Conservation (phyloP, 495 filamentous ascomycete genomes). For the Xylaria venustula region DNA sequence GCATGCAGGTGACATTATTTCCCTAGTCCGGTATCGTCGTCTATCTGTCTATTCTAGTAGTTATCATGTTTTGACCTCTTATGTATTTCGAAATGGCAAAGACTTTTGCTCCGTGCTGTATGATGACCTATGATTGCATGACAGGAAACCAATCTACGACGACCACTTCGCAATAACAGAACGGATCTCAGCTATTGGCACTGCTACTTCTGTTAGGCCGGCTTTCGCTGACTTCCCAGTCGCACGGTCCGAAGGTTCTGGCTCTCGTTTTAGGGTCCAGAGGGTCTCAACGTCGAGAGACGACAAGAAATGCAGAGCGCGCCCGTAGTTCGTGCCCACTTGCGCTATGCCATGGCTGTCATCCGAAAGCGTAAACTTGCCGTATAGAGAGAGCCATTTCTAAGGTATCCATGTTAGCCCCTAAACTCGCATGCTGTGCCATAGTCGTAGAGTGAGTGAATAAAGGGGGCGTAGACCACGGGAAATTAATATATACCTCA, state of each 20-base stretch:
- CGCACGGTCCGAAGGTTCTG: constrained; percentile 1
- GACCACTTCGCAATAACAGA: constrained; percentile 23
- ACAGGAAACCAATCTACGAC: too few species aligned
- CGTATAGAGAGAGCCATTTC: constrained; percentile 56
- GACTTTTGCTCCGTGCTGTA: neutral
- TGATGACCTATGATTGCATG: neutral
- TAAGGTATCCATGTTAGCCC: neutral
- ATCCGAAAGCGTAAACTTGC: constrained; percentile 82
- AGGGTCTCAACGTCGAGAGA: constrained; percentile 47
- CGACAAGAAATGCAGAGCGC: constrained; percentile 56
- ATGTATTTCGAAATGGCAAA: neutral
- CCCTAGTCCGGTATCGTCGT: neutral
- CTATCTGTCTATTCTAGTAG: neutral
- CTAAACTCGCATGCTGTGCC: neutral
- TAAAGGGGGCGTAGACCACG: neutral
- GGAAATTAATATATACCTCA: constrained; percentile 36
- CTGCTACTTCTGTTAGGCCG: constrained; percentile 28
- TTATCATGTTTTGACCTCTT: neutral
- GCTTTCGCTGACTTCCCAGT: constrained; percentile 19
- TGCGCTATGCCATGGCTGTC: constrained; percentile 86
- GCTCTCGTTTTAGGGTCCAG: constrained; percentile 44
- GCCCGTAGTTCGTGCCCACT: constrained; percentile 58
- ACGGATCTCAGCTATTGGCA: constrained; percentile 17
- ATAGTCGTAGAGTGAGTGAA: neutral
- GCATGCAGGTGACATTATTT: neutral